Percentiles rank a stretch among this genome's conserved stretches.
phyloP scores from a whole-genome alignment of 768 basidiomycete species.

The Mycena rosella region DNA sequence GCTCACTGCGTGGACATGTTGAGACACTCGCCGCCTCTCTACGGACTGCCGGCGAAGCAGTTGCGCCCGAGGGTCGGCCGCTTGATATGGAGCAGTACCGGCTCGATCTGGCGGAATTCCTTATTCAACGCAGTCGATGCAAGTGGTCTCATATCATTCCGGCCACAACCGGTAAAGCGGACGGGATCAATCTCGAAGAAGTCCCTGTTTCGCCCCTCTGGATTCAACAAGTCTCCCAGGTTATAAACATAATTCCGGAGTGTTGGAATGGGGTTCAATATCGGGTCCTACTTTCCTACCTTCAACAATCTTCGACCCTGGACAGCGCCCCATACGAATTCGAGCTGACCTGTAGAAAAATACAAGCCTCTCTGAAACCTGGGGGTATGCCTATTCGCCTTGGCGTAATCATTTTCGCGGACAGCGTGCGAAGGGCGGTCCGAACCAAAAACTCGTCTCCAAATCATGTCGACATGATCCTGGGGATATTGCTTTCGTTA shows the following conservation, averaged over 20 bases:
- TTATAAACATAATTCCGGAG: slow-evolving; percentile 12
- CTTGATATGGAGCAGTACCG: background rate
- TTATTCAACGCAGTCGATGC: slow-evolving; percentile 17
- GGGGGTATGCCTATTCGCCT: slow-evolving; percentile 22
- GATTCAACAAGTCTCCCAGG: slow-evolving; percentile 20
- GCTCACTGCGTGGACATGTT: slow-evolving; percentile 30
- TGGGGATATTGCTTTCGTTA: slow-evolving; percentile 32
- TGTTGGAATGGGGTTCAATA: slow-evolving; percentile 31
- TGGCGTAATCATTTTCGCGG: slow-evolving; percentile 9
- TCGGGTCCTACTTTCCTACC: slow-evolving; percentile 28
- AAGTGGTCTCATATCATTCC: slow-evolving; percentile 28
- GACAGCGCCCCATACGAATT: slow-evolving; percentile 30
- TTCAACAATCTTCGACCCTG: slow-evolving; percentile 24
- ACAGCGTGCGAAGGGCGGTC: slow-evolving; percentile 27
- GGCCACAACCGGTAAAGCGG: background rate
- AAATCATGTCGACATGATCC: slow-evolving; percentile 30
- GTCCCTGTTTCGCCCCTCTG: slow-evolving; percentile 4
- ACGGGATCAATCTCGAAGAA: slow-evolving; percentile 13
- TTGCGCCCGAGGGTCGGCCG: background rate
- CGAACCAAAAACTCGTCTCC: background rate
- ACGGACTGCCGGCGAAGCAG: background rate
- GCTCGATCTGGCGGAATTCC: slow-evolving; percentile 13
- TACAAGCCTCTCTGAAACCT: slow-evolving; percentile 11
- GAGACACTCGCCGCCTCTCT: slow-evolving; percentile 9
- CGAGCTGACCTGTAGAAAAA: slow-evolving; percentile 23